A percentile compares a stretch with the other conserved stretches of the same genome.
Evolutionary conservation across 805 yeast genomes (phyloP).

Genomic region (Saturnispora besseyi): DNA sequence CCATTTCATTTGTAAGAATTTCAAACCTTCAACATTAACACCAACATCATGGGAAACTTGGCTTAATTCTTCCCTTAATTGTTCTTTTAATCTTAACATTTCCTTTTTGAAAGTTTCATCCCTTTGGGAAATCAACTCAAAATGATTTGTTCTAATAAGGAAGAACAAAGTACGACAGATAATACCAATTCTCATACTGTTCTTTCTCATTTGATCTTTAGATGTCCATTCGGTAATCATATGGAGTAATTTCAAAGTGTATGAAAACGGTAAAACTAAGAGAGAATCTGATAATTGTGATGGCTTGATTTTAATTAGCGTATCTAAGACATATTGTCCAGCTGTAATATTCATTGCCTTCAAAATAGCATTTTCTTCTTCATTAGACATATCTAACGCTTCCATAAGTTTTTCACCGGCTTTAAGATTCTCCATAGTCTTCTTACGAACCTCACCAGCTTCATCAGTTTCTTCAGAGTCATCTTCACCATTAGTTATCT

Average conservation of each 20-base stretch:
- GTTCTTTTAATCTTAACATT: constrained; percentile 51
- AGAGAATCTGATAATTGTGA: constrained; percentile 90
- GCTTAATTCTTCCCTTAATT: constrained; percentile 49
- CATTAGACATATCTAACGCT: constrained; percentile 75
- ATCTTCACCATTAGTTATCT: constrained; percentile 27
- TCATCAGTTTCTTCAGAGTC: constrained; percentile 39
- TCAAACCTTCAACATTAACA: constrained; percentile 75
- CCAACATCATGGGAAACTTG: constrained; percentile 57
- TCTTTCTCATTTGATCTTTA: constrained; percentile 33
- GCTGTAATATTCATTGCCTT: constrained; percentile 65
- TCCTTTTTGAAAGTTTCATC: constrained; percentile 57
- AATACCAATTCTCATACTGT: constrained; percentile 42
- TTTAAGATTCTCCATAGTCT: constrained; percentile 83
- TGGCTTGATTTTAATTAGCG: constrained; percentile 60
- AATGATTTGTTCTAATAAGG: constrained; percentile 61
- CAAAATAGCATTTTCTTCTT: constrained; percentile 69
- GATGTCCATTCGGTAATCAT: constrained; percentile 71
- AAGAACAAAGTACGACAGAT: constrained; percentile 73
- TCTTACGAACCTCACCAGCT: constrained; percentile 61
- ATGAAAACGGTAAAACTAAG: constrained; percentile 82
- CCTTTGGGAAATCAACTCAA: constrained; percentile 65
- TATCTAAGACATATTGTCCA: constrained; percentile 68
- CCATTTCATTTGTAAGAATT: constrained; percentile 71
- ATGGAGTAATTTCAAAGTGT: constrained; percentile 57
- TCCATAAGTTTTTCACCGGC: constrained; percentile 92